These are phyloP conservation scores for Tricholoma furcatifolium DNA, from an alignment of 768 basidiomycete species.

Conservation along the genomic window DNA sequence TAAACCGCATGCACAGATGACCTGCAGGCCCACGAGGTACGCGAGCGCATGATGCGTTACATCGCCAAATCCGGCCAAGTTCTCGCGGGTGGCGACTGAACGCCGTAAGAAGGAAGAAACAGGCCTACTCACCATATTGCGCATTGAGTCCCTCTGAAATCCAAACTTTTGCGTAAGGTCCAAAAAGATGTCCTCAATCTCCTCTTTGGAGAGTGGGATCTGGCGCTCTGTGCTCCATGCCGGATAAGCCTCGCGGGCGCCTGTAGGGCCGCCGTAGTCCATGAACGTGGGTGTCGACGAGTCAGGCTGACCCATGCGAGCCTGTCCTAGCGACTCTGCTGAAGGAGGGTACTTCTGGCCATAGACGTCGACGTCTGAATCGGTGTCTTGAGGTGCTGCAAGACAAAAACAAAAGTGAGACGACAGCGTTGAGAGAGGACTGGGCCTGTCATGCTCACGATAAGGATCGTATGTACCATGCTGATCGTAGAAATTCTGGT, in stretches of 20 bases:
- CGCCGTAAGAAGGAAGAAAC: conserved; percentile 2
- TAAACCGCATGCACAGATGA: background rate
- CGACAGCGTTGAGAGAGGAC: conserved; percentile 6
- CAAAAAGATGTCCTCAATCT: conserved; percentile 97
- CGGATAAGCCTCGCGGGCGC: conserved; percentile 82
- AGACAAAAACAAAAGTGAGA: conserved; percentile 19
- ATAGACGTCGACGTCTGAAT: conserved; percentile 78
- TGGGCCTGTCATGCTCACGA: conserved; percentile 34
- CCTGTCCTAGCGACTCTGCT: conserved; percentile 62
- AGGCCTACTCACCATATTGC: conserved; percentile 75
- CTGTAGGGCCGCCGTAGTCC: conserved; percentile 55
- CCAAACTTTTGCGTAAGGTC: conserved; percentile 99
- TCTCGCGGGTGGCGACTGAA: conserved; percentile 12
- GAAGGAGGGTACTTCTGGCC: conserved; percentile 70
- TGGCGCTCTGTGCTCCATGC: conserved; percentile 92
- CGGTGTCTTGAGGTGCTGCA: conserved; percentile 76
- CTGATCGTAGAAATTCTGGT: conserved; percentile 66
- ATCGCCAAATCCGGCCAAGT: conserved; percentile 7
- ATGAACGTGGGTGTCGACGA: conserved; percentile 72
- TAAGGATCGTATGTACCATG: conserved; percentile 63
- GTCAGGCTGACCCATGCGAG: conserved; percentile 59
- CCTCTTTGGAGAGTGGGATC: conserved; percentile 98
- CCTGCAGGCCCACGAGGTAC: background rate
- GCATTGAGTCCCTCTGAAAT: conserved; percentile 93
- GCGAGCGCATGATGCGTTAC: conserved; percentile 3